Evolutionary conservation across 2,329 filamentous ascomycete genomes (phyloP).

Genomic region (Verticillium nonalfalfae): DNA sequence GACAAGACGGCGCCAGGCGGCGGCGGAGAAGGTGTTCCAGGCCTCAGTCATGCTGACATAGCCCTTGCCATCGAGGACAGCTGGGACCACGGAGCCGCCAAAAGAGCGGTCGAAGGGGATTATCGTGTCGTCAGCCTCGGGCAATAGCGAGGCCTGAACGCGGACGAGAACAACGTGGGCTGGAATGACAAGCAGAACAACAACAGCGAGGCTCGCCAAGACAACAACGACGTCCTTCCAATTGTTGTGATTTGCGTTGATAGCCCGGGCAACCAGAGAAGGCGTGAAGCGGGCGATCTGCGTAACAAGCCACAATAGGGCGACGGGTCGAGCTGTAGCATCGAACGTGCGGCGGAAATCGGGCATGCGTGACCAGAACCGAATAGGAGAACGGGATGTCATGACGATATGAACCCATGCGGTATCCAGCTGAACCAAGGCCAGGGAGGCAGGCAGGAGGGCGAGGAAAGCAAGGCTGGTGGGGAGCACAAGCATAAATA

Average conservation of each 20-base stretch:
- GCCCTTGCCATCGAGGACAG: constrained; percentile 65
- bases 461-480: constrained; percentile 39
- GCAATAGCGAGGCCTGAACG: constrained; percentile 80
- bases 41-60: constrained; percentile 68
- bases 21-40: constrained; percentile 70
- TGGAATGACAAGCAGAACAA: constrained; percentile 65
- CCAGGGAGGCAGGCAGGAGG: constrained; percentile 51
- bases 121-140: constrained; percentile 74
- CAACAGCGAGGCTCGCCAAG: constrained; percentile 39
- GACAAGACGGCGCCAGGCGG: constrained; percentile 66
- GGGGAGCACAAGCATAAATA: constrained; percentile 38
- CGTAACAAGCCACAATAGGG: constrained; percentile 53
- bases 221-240: constrained; percentile 41
- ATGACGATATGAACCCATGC: constrained; percentile 86
- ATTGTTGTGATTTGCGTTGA: constrained; percentile 21
- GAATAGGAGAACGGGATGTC: constrained; percentile 55
- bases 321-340: constrained; percentile 62
- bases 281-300: constrained; percentile 44
- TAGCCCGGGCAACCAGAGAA: constrained; percentile 18
- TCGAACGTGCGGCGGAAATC: constrained; percentile 56
- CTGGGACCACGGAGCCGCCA: constrained; percentile 68
- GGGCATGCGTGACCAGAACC: constrained; percentile 66
- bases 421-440: constrained; percentile 53
- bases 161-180: constrained; percentile 71
- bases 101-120: constrained; percentile 89